Percentiles rank a stretch among this genome's conserved stretches.
Conservation (phyloP, 2,329 filamentous ascomycete species). For the Aspergillus thermomutatus region DNA sequence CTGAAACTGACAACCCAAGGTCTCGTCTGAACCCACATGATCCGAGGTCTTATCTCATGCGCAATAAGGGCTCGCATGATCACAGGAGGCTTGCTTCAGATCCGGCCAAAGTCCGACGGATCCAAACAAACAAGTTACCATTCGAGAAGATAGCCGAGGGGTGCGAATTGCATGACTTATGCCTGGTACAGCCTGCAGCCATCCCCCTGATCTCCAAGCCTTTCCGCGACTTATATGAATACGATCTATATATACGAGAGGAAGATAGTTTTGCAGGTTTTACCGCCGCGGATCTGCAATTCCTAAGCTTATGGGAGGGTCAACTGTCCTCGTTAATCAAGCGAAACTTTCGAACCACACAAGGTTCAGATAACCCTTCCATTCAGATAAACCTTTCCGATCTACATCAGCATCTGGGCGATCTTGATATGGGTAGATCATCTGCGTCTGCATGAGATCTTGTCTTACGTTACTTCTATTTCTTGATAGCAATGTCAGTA, state of each 20-base stretch:
- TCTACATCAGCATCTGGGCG: not conserved
- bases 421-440: not conserved
- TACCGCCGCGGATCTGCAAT: conserved; percentile 1
- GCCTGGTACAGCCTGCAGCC: conserved; percentile 7
- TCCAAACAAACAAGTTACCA: conserved; percentile 24
- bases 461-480: too few relatives aligned
- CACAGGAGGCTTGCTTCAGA: not conserved
- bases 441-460: not conserved
- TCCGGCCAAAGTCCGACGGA: conserved; percentile 11
- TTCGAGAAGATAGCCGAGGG: conserved; percentile 27
- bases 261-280: conserved; percentile 12
- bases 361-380: conserved; percentile 1
- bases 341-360: conserved; percentile 13
- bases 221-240: conserved; percentile 4
- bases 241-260: conserved; percentile 20
- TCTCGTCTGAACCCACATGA: conserved; percentile 21
- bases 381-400: not conserved
- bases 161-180: conserved; percentile 20
- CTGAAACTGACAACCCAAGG: not conserved
- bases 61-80: conserved; percentile 8
- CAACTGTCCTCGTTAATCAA: conserved; percentile 15
- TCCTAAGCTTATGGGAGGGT: conserved; percentile 14
- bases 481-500: not conserved
- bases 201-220: conserved; percentile 4
- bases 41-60: conserved; percentile 31